Percentiles rank a stretch among this genome's conserved stretches.
phyloP scores from a whole-genome alignment of 352 stramenopile genomes.

The Saprolegnia parasitica region DNA sequence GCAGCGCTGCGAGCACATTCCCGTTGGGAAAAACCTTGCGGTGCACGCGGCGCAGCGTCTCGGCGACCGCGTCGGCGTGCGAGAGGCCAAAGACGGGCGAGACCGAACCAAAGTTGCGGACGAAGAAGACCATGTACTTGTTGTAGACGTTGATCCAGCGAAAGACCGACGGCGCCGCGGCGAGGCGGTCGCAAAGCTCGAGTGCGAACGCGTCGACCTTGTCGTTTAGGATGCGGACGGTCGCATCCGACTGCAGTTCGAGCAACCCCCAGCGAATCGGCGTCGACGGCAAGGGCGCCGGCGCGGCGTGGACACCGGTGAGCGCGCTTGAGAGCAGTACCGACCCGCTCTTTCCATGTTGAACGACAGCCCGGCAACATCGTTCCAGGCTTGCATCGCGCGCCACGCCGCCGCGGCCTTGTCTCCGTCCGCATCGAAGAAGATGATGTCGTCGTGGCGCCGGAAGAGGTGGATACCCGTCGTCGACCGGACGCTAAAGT shows the following conservation, averaged over 20 bases:
- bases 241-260: conserved; percentile 40
- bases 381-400: conserved; percentile 35
- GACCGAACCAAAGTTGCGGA: conserved; percentile 43
- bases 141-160: conserved; percentile 52
- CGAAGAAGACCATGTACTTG: conserved; percentile 56
- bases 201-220: conserved; percentile 39
- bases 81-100: conserved; percentile 27
- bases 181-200: conserved; percentile 40
- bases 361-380: conserved; percentile 35
- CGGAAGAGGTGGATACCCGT: conserved; percentile 41
- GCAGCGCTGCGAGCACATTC: conserved; percentile 36
- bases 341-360: conserved; percentile 44
- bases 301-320: conserved; percentile 25
- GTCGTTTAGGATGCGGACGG: conserved; percentile 36
- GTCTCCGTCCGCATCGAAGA: conserved; percentile 37
- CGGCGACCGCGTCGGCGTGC: conserved; percentile 31
- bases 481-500: conserved; percentile 39
- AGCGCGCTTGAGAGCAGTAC: conserved; percentile 31
- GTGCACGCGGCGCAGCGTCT: conserved; percentile 39
- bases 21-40: conserved; percentile 36
- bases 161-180: conserved; percentile 35
- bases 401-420: conserved; percentile 38
- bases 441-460: conserved; percentile 48
- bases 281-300: conserved; percentile 33
- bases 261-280: conserved; percentile 46